These are phyloP conservation scores for Orbilia blumenaviensis DNA, from an alignment of 2,329 filamentous ascomycete species.

Conservation along the genomic window DNA sequence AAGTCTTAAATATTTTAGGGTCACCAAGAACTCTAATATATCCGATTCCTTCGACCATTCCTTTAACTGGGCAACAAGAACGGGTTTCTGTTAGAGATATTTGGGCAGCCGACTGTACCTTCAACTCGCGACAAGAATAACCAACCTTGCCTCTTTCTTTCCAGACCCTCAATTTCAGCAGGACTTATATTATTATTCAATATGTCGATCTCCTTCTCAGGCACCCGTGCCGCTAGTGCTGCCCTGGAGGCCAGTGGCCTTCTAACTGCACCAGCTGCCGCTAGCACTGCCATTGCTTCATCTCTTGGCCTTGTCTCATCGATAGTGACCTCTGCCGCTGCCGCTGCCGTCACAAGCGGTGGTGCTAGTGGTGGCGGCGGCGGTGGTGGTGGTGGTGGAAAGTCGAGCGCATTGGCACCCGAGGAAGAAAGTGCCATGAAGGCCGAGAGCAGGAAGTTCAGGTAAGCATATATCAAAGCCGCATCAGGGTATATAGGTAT, in stretches of 20 bases:
- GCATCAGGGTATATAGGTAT: background rate
- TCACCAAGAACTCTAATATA: constrained; percentile 7
- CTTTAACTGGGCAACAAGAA: constrained; percentile 6
- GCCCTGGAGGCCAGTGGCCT: constrained; percentile 14
- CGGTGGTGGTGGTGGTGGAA: constrained; percentile 10
- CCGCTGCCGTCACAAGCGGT: constrained; percentile 5
- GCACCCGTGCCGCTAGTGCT: constrained; percentile 26
- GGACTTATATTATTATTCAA: constrained; percentile 13
- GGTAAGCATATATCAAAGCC: constrained; percentile 5
- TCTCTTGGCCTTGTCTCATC: constrained; percentile 24
- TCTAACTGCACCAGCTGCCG: constrained; percentile 22
- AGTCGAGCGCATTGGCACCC: background rate
- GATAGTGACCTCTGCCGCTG: constrained; percentile 18
- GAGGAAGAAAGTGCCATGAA: constrained; percentile 43
- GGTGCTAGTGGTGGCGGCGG: constrained; percentile 9
- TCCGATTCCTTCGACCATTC: constrained; percentile 32
- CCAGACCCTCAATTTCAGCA: constrained; percentile 4
- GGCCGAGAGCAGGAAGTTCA: constrained; percentile 44
- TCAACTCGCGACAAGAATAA: constrained; percentile 2
- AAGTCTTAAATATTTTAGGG: constrained; percentile 22
- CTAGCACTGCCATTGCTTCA: background rate
- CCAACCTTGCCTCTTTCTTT: background rate
- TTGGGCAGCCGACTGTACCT: constrained; percentile 15
- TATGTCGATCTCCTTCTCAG: constrained; percentile 46
- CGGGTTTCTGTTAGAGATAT: constrained; percentile 31